Evolutionary conservation across 345 rosid species (phyloP).

Genomic region (Psidium guajava): DNA sequence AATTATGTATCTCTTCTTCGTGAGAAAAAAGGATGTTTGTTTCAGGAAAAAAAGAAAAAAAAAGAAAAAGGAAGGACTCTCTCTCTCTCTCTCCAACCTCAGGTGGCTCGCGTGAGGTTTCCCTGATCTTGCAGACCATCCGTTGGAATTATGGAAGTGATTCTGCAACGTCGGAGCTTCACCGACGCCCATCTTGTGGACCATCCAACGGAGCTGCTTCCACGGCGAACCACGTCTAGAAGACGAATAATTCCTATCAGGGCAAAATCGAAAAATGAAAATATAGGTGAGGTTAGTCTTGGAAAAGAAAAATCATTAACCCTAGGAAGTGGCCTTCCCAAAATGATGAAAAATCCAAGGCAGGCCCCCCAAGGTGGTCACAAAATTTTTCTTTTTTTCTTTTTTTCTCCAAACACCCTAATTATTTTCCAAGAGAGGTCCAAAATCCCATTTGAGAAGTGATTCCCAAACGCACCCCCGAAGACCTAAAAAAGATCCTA

Average conservation of each 20-base stretch:
- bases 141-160: too few species aligned
- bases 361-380: too few species aligned
- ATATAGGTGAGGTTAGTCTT: neutral
- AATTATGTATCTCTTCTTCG: too few species aligned
- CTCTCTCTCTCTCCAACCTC: too few species aligned
- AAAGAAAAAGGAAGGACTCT: too few species aligned
- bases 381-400: too few species aligned
- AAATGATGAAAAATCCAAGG: neutral
- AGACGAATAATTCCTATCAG: neutral
- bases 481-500: neutral
- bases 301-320: neutral
- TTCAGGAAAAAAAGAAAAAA: too few species aligned
- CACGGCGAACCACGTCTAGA: neutral
- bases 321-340: neutral
- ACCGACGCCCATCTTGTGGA: neutral
- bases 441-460: neutral
- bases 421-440: neutral
- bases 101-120: neutral
- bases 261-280: neutral
- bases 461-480: rapidly evolving
- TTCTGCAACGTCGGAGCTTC: neutral
- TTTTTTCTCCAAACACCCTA: neutral
- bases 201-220: neutral
- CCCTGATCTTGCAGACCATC: neutral
- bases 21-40: too few species aligned